phyloP scores from a whole-genome alignment of 1,284 basidiomycete genomes.

The Anthracocystis panici-leucophaei region DNA sequence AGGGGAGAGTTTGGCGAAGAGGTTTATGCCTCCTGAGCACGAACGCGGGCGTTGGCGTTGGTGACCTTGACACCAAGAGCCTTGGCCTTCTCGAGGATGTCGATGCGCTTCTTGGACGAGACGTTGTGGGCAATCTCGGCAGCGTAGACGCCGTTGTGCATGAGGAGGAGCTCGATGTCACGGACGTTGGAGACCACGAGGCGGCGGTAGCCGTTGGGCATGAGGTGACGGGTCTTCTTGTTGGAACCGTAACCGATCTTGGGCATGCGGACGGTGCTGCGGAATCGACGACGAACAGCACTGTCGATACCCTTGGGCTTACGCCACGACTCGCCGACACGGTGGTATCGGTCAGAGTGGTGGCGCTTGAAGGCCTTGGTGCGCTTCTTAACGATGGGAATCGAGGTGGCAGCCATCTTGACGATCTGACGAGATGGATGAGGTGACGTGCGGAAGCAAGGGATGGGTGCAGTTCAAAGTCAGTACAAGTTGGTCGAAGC shows the following conservation, averaged over 20 bases:
- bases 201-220: conserved; percentile 69
- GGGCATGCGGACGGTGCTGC: conserved; percentile 64
- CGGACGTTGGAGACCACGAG: conserved; percentile 67
- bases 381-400: conserved; percentile 70
- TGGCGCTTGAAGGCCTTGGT: conserved; percentile 69
- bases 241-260: conserved; percentile 70
- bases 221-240: conserved; percentile 70
- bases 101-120: conserved; percentile 92
- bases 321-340: conserved; percentile 66
- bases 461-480: not conserved
- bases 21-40: conserved; percentile 85
- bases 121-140: conserved; percentile 98
- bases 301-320: conserved; percentile 70
- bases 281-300: conserved; percentile 67
- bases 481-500: conserved; percentile 12
- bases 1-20: not conserved
- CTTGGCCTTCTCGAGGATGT: conserved; percentile 84
- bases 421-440: conserved; percentile 20
- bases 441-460: conserved; percentile 7
- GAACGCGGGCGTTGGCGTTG: conserved; percentile 92
- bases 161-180: conserved; percentile 69
- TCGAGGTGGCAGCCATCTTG: conserved; percentile 66
- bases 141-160: conserved; percentile 94
- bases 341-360: conserved; percentile 69
- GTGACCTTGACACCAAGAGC: conserved; percentile 78